Evolutionary conservation across 345 rosid genomes (phyloP), one percentile per base, ranked within the genome.

Genomic region (Brassica rapa): DNA sequence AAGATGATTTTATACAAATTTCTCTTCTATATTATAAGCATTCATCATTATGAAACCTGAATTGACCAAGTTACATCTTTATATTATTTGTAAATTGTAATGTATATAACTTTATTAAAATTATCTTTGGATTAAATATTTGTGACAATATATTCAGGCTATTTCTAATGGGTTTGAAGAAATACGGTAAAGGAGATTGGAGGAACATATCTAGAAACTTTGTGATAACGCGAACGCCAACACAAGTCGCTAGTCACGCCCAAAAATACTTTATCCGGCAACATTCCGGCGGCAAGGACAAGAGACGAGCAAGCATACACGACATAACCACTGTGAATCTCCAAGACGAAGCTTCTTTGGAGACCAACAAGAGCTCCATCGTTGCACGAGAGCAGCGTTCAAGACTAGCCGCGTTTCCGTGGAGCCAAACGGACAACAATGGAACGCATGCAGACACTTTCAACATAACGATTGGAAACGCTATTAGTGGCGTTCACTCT

Each of bases 131-230:
- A 56, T 56, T 35, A n/a, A 55, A 33, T 70, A 8, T 41, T 57
- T 71, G 39, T 71, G 27, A 59, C 11, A 77, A 15, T 19, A 21
- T 56, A 57, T 69, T 10, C 90, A 95, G 98, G 87, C 89, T 86
- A 77, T 95, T 95, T 80, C 85, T 95, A 65, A 75, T 90, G 93
- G 99, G 99, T 37, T 88, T 95, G 33, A 89, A 90, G 83, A 95
- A 90, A 84, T 91, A 91, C 74, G 99, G 99, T 9, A 95, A 95
- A 83, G 99, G 99, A 63, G 99, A 95, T 81, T 95, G 99, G 99
- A 89, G 99, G 72, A 93, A 91, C 55, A 95, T 95, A 69, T 95
- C 99, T 1, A 84, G 99, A 21, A 86, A 93, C 72, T 93, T 90
- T 30, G 99, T 95, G 85, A 89, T 87, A 10, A 86, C 90, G 3